Conservation (phyloP, 2,329 filamentous ascomycete genomes). For the Sporothrix mexicana region DNA sequence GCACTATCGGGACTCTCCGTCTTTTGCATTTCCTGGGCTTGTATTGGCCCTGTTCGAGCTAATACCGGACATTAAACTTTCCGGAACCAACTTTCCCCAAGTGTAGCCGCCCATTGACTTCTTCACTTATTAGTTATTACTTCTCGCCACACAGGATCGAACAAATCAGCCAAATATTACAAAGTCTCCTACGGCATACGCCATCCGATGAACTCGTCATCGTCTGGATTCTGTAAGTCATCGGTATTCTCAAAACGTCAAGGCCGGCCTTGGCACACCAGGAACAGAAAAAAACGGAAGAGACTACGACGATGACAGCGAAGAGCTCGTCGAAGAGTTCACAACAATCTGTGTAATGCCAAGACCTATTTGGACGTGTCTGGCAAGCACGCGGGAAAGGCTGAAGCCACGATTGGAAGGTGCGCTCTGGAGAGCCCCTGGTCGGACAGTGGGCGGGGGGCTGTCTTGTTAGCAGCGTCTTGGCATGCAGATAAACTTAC, state of each 20-base stretch:
- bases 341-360: not conserved
- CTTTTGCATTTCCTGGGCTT: not conserved
- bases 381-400: conserved; percentile 27
- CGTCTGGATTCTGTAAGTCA: not conserved
- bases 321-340: not conserved
- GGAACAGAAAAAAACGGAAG: not conserved
- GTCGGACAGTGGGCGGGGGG: not conserved
- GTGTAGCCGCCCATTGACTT: not conserved
- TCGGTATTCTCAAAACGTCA: conserved; percentile 17
- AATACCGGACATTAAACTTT: not conserved
- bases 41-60: not conserved
- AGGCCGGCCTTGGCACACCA: conserved; percentile 19
- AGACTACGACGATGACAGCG: not conserved
- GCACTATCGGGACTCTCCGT: conserved; percentile 13
- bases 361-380: not conserved
- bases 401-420: conserved; percentile 34
- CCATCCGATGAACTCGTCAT: too few relatives aligned
- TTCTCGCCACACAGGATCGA: not conserved
- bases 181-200: too few relatives aligned
- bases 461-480: not conserved
- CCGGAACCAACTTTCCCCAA: not conserved
- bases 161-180: too few relatives aligned
- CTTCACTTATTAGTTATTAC: not conserved
- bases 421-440: conserved; percentile 9
- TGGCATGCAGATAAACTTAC: conserved; percentile 25